phyloP scores from a whole-genome alignment of 108 stramenopile species.

The Cyclotella baltica region DNA sequence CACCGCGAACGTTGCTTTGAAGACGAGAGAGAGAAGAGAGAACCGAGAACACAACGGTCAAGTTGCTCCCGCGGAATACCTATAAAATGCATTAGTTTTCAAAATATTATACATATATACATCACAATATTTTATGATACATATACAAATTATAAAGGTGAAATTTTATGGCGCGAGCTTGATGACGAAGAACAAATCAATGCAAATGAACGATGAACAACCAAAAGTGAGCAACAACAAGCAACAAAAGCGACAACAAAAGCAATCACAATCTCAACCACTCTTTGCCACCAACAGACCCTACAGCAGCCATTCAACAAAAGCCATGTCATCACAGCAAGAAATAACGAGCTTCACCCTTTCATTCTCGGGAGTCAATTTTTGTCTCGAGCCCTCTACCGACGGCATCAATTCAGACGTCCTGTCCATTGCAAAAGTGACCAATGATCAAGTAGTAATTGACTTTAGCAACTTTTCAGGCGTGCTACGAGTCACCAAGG shows the following conservation, averaged over 20 bases:
- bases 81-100: no score
- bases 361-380: constrained; percentile 65
- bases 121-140: background rate
- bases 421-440: constrained; percentile 33
- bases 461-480: constrained; percentile 57
- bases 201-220: no score
- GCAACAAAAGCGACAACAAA: no score
- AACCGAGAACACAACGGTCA: no score
- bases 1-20: no score
- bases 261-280: no score
- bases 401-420: constrained; percentile 29
- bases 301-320: background rate
- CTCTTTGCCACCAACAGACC: background rate
- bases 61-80: no score
- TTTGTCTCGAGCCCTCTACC: constrained; percentile 45
- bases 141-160: no score
- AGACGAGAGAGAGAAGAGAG: no score
- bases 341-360: constrained; percentile 56
- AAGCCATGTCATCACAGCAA: constrained; percentile 26
- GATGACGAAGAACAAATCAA: no score
- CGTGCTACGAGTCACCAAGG: constrained; percentile 18
- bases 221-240: no score
- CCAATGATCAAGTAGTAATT: constrained; percentile 48
- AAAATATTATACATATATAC: background rate
- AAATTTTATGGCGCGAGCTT: no score